Evolutionary conservation across 2,329 filamentous ascomycete genomes (phyloP), one percentile per base, ranked within the genome.

Genomic region (Lasiodiplodia sp.): DNA sequence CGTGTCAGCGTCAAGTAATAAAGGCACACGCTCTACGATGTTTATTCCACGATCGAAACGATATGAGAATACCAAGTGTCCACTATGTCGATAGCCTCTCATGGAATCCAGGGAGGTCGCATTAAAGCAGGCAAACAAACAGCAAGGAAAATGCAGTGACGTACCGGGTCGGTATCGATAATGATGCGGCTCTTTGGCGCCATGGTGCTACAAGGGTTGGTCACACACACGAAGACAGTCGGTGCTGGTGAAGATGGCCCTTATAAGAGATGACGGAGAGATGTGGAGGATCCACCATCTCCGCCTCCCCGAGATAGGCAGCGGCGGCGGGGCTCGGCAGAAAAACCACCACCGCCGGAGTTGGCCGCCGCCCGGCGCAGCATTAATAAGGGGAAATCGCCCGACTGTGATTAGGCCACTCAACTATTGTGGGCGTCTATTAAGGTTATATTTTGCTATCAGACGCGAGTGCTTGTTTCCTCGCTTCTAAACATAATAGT

Each of bases 161-260:
- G 73, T 84, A 92, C 94, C 82, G 95, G 95, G 78, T 98, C 96
- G 2, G 95, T 98, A 78, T 99, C 96, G 75, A 99, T 96, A 75
- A 99, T 97, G 73, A 99, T 90, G 40, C 65, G 53, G 40, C 44
- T 67, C 28, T 38, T 37, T 6, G 47, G 60, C 6, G 60, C 47
- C 44, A 62, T 62, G 57, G 23, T 49, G 40, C 11, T 38, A 57
- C n/a, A 12, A 25, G 34, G 18, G 6, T 11, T n/a, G 18, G 55
- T 40, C 12, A 8, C 10, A 57, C 55, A 16, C 55, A 16, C 23
- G n/a, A 53, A 31, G 23, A 14, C 16, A 16, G 28, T 25, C 16
- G 18, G 53, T 11, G 49, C 18, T 31, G 11, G 25, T 51, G 40
- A n/a, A 21, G n/a, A 47, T 10, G 44, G 28, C 40, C 25, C 55